Percentiles rank a stretch among this genome's conserved stretches.
Evolutionary conservation across 2,329 filamentous ascomycete genomes (phyloP).

Genomic region (Talaromyces sp.): DNA sequence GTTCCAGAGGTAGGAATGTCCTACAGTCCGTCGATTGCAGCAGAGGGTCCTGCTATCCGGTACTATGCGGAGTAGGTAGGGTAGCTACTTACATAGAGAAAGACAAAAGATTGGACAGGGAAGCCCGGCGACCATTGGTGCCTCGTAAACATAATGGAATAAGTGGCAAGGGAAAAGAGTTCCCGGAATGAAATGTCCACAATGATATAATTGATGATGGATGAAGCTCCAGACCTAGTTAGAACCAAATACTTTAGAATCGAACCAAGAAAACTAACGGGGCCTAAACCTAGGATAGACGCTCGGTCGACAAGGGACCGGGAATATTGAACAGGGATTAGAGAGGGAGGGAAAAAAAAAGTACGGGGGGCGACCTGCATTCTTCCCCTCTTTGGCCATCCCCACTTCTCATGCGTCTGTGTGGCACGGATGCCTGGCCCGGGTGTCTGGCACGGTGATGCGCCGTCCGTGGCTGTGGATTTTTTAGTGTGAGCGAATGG

Average conservation of each 20-base stretch:
- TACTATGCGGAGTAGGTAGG: too few species aligned
- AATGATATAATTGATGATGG: background rate
- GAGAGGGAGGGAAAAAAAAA: background rate
- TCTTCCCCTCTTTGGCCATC: background rate
- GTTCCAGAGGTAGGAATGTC: background rate
- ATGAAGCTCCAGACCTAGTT: background rate
- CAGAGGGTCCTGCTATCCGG: too few species aligned
- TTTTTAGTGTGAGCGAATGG: slow-evolving; percentile 12
- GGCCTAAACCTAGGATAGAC: too few species aligned
- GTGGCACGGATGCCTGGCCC: slow-evolving; percentile 14
- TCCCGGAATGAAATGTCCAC: background rate
- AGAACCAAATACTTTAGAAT: too few species aligned
- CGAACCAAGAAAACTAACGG: too few species aligned
- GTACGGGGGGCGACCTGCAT: background rate
- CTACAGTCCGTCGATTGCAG: too few species aligned
- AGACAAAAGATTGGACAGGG: too few species aligned
- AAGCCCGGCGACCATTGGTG: too few species aligned
- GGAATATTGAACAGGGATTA: background rate
- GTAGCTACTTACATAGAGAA: too few species aligned
- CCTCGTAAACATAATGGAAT: too few species aligned
- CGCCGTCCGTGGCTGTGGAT: slow-evolving; percentile 24
- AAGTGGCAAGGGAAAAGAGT: background rate
- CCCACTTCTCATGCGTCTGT: background rate
- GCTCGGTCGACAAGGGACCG: too few species aligned
- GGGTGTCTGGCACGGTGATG: slow-evolving; percentile 23